Percentiles rank a stretch among this genome's conserved stretches.
Evolutionary conservation across 164 flowering plant species (phyloP).

Genomic region (Amborella trichopoda): DNA sequence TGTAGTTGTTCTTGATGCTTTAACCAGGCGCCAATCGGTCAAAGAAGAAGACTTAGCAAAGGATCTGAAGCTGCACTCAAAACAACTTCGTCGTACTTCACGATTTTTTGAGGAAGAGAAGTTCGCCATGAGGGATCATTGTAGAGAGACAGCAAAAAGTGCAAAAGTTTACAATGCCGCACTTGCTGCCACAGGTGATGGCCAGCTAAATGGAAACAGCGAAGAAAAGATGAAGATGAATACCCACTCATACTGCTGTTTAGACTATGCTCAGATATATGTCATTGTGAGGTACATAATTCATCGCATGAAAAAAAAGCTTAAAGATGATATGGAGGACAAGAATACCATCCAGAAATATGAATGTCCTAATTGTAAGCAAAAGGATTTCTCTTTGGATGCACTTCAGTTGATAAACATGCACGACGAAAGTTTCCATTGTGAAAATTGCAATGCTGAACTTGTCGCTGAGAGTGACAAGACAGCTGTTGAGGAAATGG

Average conservation of each 20-base stretch:
- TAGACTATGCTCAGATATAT: constrained; percentile 92
- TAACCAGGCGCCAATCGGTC: constrained; percentile 95
- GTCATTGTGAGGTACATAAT: constrained; percentile 91
- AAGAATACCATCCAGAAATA: constrained; percentile 92
- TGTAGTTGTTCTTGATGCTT: constrained; percentile 89
- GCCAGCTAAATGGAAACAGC: constrained; percentile 36
- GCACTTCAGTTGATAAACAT: constrained; percentile 54
- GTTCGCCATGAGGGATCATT: constrained; percentile 62
- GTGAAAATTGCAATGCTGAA: constrained; percentile 83
- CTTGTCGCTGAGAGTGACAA: constrained; percentile 92
- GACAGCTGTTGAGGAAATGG: constrained; percentile 70
- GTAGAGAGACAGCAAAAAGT: constrained; percentile 93
- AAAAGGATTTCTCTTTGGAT: constrained; percentile 92
- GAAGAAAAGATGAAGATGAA: constrained; percentile 86
- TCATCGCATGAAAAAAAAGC: constrained; percentile 86
- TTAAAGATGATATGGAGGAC: constrained; percentile 83
- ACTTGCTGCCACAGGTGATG: constrained; percentile 66
- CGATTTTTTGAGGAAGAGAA: constrained; percentile 89
- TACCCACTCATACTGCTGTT: constrained; percentile 92
- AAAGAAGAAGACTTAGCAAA: constrained; percentile 96
- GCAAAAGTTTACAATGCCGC: constrained; percentile 77
- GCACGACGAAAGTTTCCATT: constrained; percentile 67
- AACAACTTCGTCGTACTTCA: constrained; percentile 79
- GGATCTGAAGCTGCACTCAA: constrained; percentile 74
- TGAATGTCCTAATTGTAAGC: constrained; percentile 68